Evolutionary conservation across 148 eudicot species (phyloP).

Genomic region (Rhododendron henanense): DNA sequence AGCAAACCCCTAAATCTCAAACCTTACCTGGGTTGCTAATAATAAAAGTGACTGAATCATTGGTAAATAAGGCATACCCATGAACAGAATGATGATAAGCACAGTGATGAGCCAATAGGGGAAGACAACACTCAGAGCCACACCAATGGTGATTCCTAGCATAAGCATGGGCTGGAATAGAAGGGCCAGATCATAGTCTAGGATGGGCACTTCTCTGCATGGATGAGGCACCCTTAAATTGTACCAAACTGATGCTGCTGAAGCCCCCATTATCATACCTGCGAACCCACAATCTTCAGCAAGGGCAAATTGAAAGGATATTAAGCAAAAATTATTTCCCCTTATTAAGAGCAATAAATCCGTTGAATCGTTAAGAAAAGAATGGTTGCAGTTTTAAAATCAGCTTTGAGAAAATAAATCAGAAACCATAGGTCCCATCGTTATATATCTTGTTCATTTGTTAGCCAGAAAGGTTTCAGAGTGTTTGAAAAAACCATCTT

Average conservation of each 20-base stretch:
- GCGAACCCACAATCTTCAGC: conserved; percentile 6
- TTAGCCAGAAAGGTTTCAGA: not conserved
- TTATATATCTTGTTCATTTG: not conserved
- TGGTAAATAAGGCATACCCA: conserved; percentile 38
- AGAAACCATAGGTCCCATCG: not conserved
- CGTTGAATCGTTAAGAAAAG: not conserved
- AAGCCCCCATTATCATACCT: conserved; percentile 99
- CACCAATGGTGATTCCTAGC: conserved; percentile 96
- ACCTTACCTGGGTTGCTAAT: not conserved
- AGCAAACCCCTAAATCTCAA: not conserved
- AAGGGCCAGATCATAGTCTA: conserved; percentile 94
- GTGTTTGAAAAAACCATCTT: too few relatives aligned
- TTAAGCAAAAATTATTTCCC: not conserved
- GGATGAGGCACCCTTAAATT: conserved; percentile 93
- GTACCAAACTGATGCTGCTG: conserved; percentile 94
- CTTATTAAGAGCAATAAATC: not conserved
- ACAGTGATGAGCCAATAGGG: conserved; percentile 98
- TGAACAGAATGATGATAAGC: conserved; percentile 84
- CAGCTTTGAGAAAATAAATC: not conserved
- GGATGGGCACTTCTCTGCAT: conserved; percentile 73
- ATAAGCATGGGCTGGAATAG: conserved; percentile 97
- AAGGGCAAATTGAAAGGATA: not conserved
- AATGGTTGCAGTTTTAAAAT: not conserved
- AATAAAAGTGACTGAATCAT: not conserved
- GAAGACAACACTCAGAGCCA: conserved; percentile 84